Evolutionary conservation across 2,329 filamentous ascomycete genomes (phyloP).

Genomic region (Ilyonectria mors-panacis): DNA sequence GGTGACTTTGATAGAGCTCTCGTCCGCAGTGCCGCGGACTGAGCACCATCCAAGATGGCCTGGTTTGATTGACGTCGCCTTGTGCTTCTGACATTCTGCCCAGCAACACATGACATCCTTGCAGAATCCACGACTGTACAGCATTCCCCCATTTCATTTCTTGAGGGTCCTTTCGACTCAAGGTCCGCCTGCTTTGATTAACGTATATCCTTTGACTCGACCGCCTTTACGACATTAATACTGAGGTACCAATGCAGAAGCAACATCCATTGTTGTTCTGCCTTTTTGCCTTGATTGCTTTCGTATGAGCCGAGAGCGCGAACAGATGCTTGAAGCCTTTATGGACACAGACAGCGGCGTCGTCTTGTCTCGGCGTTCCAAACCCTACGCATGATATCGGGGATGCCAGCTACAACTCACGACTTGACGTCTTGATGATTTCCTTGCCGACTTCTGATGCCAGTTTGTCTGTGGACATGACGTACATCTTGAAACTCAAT

Average conservation of each 20-base stretch:
- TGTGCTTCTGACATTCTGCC: constrained; percentile 46
- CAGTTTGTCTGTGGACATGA: constrained; percentile 43
- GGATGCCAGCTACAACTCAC: constrained; percentile 40
- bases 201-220: constrained; percentile 48
- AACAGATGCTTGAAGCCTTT: constrained; percentile 38
- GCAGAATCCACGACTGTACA: constrained; percentile 53
- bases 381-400: constrained; percentile 34
- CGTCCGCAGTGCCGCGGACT: constrained; percentile 40
- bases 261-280: constrained; percentile 42
- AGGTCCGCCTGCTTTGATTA: constrained; percentile 47
- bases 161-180: constrained; percentile 46
- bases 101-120: constrained; percentile 46
- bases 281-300: constrained; percentile 33
- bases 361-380: constrained; percentile 27
- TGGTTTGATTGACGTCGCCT: constrained; percentile 52
- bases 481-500: constrained; percentile 44
- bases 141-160: constrained; percentile 42
- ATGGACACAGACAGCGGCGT: constrained; percentile 28
- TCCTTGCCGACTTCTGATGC: constrained; percentile 45
- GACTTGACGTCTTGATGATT: constrained; percentile 48
- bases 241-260: constrained; percentile 38
- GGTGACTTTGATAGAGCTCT: constrained; percentile 54
- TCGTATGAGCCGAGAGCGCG: constrained; percentile 40
- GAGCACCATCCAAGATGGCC: constrained; percentile 52
- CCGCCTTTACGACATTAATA: constrained; percentile 45